These are phyloP conservation scores for Tuber indicum DNA, from an alignment of 495 filamentous ascomycete species.

Conservation along the genomic window DNA sequence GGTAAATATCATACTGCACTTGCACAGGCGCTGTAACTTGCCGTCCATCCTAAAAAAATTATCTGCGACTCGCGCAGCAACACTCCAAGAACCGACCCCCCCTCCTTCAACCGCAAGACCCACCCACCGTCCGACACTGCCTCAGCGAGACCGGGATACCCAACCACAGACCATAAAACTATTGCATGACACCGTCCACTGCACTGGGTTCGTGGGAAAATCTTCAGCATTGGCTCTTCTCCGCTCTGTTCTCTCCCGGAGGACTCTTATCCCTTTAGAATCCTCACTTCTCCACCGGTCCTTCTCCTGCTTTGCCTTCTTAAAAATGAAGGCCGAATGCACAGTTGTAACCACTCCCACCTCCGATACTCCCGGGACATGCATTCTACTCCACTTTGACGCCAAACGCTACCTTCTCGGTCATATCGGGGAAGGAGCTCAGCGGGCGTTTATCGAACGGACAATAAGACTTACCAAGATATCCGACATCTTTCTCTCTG, in stretches of 20 bases:
- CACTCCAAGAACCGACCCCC: too few species aligned
- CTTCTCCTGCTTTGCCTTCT: slow-evolving; percentile 20
- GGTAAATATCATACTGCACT: too few species aligned
- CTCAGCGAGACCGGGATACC: background rate
- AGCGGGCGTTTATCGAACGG: slow-evolving; percentile 65
- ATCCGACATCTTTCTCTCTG: slow-evolving; percentile 72
- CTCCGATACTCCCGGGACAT: slow-evolving; percentile 78
- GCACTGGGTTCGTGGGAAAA: background rate
- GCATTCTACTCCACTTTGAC: slow-evolving; percentile 68
- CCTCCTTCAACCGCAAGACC: background rate
- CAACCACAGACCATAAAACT: background rate
- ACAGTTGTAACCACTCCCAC: slow-evolving; percentile 78
- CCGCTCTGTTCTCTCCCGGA: slow-evolving; percentile 15
- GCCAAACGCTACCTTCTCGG: slow-evolving; percentile 82
- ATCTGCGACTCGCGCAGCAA: background rate
- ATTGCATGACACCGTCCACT: background rate
- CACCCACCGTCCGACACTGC: background rate
- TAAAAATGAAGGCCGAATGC: slow-evolving; percentile 60
- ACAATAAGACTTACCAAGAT: slow-evolving; percentile 56
- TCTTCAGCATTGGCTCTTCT: slow-evolving; percentile 28
- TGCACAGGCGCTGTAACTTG: too few species aligned
- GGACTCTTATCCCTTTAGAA: slow-evolving; percentile 11
- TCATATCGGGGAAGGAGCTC: slow-evolving; percentile 72
- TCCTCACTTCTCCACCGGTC: slow-evolving; percentile 8
- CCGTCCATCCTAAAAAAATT: background rate